Conservation (phyloP, 257 asterid species). For the Solanum ahanhuiri region DNA sequence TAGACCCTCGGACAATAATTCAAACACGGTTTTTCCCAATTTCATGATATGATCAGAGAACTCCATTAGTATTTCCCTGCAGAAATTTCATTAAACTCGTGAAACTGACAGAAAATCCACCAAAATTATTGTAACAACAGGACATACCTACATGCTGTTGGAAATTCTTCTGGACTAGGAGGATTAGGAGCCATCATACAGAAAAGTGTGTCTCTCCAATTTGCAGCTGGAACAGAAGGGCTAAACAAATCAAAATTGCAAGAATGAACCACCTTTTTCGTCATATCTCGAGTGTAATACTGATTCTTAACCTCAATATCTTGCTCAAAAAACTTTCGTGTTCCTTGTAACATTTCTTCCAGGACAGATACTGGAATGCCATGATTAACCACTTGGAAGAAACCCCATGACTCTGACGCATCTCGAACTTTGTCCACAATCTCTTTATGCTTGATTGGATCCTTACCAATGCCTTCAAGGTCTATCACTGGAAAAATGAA, state of each 20-base stretch:
- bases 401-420: too few relatives aligned
- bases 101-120: too few relatives aligned
- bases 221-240: constrained; percentile 25
- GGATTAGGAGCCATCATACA: constrained; percentile 21
- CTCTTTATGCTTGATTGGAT: constrained; percentile 8
- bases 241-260: constrained; percentile 46
- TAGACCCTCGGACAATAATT: too few relatives aligned
- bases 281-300: constrained; percentile 43
- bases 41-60: too few relatives aligned
- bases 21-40: too few relatives aligned
- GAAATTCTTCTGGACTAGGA: constrained; percentile 39
- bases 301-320: constrained; percentile 39
- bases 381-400: constrained; percentile 7
- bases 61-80: too few relatives aligned
- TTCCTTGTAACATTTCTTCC: constrained; percentile 49
- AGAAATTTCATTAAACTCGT: too few relatives aligned
- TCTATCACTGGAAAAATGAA: constrained; percentile 49
- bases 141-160: constrained; percentile 21
- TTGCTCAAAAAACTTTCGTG: constrained; percentile 41
- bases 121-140: too few relatives aligned
- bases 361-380: constrained; percentile 35
- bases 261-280: constrained; percentile 28
- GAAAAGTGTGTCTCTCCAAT: constrained; percentile 37
- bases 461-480: constrained; percentile 15
- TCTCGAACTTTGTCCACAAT: constrained; percentile 7